These are phyloP conservation scores for Cutaneotrichosporon sp. DNA, from an alignment of 1,284 basidiomycete genomes.

Conservation along the genomic window DNA sequence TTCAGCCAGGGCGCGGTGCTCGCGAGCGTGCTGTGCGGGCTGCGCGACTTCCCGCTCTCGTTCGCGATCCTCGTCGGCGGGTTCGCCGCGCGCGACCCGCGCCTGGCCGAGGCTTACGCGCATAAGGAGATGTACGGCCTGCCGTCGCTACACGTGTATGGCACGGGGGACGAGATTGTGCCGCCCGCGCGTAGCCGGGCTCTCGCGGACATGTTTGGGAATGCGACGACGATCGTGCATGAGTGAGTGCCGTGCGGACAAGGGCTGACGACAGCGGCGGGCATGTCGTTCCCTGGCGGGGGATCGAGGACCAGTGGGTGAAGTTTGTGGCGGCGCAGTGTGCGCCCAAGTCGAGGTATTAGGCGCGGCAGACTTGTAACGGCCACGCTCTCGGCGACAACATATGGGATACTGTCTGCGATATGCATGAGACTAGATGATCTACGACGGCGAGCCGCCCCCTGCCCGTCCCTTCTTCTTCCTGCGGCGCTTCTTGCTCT, in stretches of 20 bases:
- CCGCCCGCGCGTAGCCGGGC: conserved; percentile 61
- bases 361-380: no score
- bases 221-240: not conserved
- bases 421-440: not conserved
- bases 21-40: conserved; percentile 64
- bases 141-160: conserved; percentile 68
- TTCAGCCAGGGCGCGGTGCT: conserved; percentile 80
- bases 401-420: not conserved
- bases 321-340: no score
- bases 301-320: no score
- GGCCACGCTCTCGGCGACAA: not conserved
- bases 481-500: conserved; percentile 21
- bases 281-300: conserved; percentile 3
- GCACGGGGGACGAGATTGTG: conserved; percentile 72
- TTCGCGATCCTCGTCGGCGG: conserved; percentile 55
- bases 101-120: conserved; percentile 4
- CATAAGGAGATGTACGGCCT: conserved; percentile 52
- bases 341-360: no score
- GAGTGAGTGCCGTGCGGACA: not conserved
- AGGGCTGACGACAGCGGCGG: not conserved
- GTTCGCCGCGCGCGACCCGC: conserved; percentile 33
- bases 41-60: conserved; percentile 58
- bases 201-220: conserved; percentile 39
- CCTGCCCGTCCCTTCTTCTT: conserved; percentile 23
- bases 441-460: not conserved